Conservation (phyloP, 2,329 filamentous ascomycete species). For the Diplodia seriata region DNA sequence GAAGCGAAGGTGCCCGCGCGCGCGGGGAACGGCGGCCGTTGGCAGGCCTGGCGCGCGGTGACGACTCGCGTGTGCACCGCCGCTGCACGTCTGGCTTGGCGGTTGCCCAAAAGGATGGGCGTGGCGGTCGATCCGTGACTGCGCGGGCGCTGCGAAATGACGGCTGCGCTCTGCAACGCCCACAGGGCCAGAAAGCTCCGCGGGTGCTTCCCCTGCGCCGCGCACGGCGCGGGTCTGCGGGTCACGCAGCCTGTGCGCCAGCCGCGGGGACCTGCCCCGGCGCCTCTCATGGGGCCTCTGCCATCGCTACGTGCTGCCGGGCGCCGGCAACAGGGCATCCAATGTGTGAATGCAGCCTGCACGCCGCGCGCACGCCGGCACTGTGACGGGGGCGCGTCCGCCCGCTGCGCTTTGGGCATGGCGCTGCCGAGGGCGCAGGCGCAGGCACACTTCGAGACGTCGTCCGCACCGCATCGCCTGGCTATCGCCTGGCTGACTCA, state of each 20-base stretch:
- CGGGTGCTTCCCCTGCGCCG: constrained; percentile 1
- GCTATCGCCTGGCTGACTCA: constrained; percentile 25
- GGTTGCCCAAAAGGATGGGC: constrained; percentile 17
- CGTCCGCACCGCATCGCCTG: constrained; percentile 1
- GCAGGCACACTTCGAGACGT: constrained; percentile 20
- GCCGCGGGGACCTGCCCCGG: constrained; percentile 5
- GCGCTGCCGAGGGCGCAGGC: constrained; percentile 24
- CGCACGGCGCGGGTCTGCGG: neutral
- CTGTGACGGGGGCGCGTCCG: constrained; percentile 26
- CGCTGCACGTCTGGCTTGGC: constrained; percentile 16
- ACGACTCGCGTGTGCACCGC: constrained; percentile 13
- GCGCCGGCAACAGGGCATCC: constrained; percentile 1
- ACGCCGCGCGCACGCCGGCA: constrained; percentile 17
- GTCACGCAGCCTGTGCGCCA: constrained; percentile 9
- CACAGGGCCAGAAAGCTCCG: constrained; percentile 10
- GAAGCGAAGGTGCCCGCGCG: neutral
- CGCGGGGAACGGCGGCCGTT: constrained; percentile 17
- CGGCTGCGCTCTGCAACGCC: constrained; percentile 10
- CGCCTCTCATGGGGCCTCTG: neutral
- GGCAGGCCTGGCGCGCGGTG: constrained; percentile 14
- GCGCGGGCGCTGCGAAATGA: constrained; percentile 15
- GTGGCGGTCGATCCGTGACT: constrained; percentile 13
- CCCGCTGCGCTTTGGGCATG: constrained; percentile 1
- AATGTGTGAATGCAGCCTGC: constrained; percentile 9
- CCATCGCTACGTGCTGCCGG: neutral